These are phyloP conservation scores for Rhodotorula taiwanensis DNA, from an alignment of 768 basidiomycete genomes.

Conservation along the genomic window DNA sequence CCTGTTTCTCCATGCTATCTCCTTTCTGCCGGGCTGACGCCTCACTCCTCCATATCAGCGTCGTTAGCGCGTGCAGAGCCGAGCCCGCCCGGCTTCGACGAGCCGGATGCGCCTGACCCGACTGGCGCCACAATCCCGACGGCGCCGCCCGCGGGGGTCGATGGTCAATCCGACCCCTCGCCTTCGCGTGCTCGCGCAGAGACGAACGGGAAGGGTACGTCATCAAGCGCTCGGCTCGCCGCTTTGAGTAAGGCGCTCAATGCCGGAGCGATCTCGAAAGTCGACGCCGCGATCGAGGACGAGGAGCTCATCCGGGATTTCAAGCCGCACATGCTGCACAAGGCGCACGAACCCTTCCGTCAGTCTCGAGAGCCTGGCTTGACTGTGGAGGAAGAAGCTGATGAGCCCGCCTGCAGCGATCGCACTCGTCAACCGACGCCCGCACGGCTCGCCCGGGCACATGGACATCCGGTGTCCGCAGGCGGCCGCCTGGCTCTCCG, in stretches of 20 bases:
- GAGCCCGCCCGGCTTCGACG: slow-evolving; percentile 13
- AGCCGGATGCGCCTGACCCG: background rate
- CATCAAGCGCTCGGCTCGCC: slow-evolving; percentile 15
- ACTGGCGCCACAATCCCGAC: background rate
- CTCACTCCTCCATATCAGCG: too few species aligned
- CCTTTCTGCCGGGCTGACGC: too few species aligned
- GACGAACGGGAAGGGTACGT: slow-evolving; percentile 9
- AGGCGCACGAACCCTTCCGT: slow-evolving; percentile 36
- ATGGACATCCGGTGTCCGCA: slow-evolving; percentile 54
- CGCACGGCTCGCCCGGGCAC: slow-evolving; percentile 50
- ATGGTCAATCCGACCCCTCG: background rate
- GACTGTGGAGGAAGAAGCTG: background rate
- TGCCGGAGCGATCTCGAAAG: slow-evolving; percentile 46
- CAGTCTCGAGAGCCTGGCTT: background rate
- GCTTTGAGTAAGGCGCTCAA: slow-evolving; percentile 36
- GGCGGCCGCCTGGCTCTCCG: slow-evolving; percentile 63
- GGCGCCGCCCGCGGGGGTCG: background rate
- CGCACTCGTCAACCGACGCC: slow-evolving; percentile 59
- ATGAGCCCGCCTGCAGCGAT: slow-evolving; percentile 53
- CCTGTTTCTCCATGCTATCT: too few species aligned
- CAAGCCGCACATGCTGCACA: slow-evolving; percentile 58
- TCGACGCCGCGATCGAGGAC: slow-evolving; percentile 48
- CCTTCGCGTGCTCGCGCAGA: background rate
- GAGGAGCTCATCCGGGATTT: slow-evolving; percentile 52
- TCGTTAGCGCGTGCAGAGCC: background rate